Conservation (phyloP, 2,329 filamentous ascomycete species). For the Colletotrichum phormii region DNA sequence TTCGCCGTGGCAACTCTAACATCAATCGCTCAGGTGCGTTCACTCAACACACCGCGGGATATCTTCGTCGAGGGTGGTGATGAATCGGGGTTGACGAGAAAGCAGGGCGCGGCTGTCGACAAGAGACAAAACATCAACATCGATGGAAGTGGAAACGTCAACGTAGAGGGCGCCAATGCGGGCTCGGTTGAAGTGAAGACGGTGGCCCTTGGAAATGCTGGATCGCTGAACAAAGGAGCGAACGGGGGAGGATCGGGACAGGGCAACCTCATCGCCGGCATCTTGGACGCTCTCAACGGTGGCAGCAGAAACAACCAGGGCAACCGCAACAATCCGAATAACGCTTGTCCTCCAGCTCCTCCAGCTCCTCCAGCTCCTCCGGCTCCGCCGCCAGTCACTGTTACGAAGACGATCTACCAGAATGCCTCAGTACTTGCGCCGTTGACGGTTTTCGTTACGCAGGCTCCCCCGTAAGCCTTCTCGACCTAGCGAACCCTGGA, state of each 20-base stretch:
- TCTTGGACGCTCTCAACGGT: constrained; percentile 33
- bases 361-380: too few relatives aligned
- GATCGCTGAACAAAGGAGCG: not conserved
- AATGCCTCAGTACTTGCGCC: constrained; percentile 29
- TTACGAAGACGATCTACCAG: constrained; percentile 24
- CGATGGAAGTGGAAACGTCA: constrained; percentile 26
- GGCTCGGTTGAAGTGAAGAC: constrained; percentile 25
- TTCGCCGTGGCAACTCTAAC: constrained; percentile 38
- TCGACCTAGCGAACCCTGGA: not conserved
- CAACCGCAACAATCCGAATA: not conserved
- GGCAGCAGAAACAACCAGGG: constrained; percentile 42
- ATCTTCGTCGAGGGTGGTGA: not conserved
- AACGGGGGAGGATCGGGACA: constrained; percentile 13
- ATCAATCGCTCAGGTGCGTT: constrained; percentile 38
- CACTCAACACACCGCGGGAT: not conserved
- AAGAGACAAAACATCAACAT: constrained; percentile 30
- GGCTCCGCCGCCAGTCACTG: constrained; percentile 9
- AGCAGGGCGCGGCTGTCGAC: constrained; percentile 33
- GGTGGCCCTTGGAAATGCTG: constrained; percentile 15
- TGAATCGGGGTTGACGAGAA: not conserved
- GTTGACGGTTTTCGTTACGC: constrained; percentile 31
- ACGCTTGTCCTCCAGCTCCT: not conserved
- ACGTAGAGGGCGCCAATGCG: constrained; percentile 7
- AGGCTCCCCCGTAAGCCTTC: constrained; percentile 18
- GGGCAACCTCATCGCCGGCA: constrained; percentile 27